Evolutionary conservation across 1,284 basidiomycete species (phyloP).

Genomic region (Tilletiaria anomala): DNA sequence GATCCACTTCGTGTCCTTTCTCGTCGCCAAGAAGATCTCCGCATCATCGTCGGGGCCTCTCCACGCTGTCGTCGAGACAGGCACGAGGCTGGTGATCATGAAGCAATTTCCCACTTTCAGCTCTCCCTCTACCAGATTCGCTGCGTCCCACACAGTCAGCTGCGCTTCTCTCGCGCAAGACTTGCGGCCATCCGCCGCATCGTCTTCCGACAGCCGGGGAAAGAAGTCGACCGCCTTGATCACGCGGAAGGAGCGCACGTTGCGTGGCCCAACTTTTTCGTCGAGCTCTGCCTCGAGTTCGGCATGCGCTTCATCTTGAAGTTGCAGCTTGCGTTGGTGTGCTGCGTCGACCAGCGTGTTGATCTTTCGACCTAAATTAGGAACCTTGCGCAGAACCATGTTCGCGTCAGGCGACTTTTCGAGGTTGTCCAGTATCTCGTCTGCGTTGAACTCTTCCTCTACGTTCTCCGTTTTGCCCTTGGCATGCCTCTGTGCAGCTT

Average conservation of each 20-base stretch:
- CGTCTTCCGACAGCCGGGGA: conserved; percentile 1
- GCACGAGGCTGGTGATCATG: conserved; percentile 53
- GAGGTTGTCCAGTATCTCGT: no score
- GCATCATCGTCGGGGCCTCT: conserved; percentile 46
- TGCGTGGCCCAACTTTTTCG: background rate
- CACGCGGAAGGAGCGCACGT: background rate
- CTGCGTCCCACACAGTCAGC: conserved; percentile 19
- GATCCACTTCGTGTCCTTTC: conserved; percentile 50
- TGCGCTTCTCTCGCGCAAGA: conserved; percentile 3
- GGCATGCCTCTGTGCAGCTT: no score
- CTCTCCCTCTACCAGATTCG: conserved; percentile 2
- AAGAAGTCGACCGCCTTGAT: background rate
- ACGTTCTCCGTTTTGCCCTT: no score
- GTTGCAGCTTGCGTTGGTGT: no score
- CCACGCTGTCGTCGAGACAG: conserved; percentile 53
- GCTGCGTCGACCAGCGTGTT: no score
- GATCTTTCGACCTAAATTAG: no score
- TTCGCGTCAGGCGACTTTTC: no score
- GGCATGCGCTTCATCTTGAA: background rate
- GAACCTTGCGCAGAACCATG: no score
- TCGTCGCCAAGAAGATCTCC: conserved; percentile 54
- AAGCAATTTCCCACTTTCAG: conserved; percentile 8
- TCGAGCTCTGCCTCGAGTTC: background rate
- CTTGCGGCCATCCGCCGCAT: conserved; percentile 3
- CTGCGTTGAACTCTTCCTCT: no score